phyloP scores from a whole-genome alignment of 306 rosid species.

The Pterocarpus macrocarpus region DNA sequence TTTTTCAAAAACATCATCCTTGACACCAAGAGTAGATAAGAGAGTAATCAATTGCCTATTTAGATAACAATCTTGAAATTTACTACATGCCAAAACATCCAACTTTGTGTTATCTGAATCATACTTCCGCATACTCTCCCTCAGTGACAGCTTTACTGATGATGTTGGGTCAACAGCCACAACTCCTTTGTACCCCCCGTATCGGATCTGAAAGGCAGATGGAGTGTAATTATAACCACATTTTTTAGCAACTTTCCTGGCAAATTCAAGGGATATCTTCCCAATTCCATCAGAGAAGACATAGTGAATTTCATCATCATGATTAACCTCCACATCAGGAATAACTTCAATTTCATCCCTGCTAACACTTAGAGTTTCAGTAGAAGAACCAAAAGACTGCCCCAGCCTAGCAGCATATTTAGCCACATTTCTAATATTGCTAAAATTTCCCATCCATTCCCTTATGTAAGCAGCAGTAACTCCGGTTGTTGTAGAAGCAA shows the following conservation, averaged over 20 bases:
- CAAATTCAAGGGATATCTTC: conserved; percentile 78
- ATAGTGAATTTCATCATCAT: conserved; percentile 42
- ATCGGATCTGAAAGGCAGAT: conserved; percentile 55
- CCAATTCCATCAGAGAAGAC: conserved; percentile 93
- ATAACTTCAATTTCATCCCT: conserved; percentile 63
- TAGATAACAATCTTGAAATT: conserved; percentile 76
- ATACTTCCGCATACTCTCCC: conserved; percentile 83
- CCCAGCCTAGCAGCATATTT: conserved; percentile 95
- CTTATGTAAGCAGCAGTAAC: conserved; percentile 63
- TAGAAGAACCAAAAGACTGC: conserved; percentile 92
- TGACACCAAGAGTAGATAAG: conserved; percentile 79
- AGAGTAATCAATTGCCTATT: conserved; percentile 84
- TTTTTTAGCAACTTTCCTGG: conserved; percentile 71
- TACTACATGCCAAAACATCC: conserved; percentile 80
- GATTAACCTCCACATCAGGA: conserved; percentile 55
- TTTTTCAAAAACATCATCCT: conserved; percentile 66
- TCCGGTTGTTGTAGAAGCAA: conserved; percentile 63
- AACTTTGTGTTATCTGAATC: conserved; percentile 64
- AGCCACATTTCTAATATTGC: conserved; percentile 78
- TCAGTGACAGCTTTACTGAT: conserved; percentile 65
- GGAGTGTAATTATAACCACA: conserved; percentile 66
- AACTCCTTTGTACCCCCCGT: conserved; percentile 85
- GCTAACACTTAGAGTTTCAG: conserved; percentile 69
- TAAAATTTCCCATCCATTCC: conserved; percentile 77
- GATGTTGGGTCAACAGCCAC: conserved; percentile 89